Conservation (phyloP, 768 basidiomycete genomes). For the Roridomyces roridus region DNA sequence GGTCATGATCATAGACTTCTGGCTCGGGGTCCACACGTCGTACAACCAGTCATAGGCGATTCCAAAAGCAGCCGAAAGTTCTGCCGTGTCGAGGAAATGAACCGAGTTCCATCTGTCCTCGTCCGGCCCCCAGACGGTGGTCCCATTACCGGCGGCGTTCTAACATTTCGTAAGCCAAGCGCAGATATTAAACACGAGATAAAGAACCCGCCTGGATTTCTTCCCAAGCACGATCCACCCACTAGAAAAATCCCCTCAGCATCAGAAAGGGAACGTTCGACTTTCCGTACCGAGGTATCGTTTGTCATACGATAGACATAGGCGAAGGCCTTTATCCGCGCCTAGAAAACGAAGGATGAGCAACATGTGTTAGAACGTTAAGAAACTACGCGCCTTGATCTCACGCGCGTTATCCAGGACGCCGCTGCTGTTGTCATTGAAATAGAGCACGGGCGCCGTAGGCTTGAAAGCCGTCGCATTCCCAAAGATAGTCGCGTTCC, state of each 20-base stretch:
- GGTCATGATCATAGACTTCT: conserved; percentile 70
- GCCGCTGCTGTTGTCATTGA: conserved; percentile 55
- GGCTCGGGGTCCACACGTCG: conserved; percentile 77
- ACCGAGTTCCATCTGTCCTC: conserved; percentile 80
- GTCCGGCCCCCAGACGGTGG: conserved; percentile 69
- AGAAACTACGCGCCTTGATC: conserved; percentile 86
- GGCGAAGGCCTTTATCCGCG: conserved; percentile 89
- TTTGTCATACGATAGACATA: conserved; percentile 93
- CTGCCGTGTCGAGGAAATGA: conserved; percentile 93
- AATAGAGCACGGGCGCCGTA: conserved; percentile 69
- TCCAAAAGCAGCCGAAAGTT: conserved; percentile 86
- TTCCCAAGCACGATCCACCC: conserved; percentile 83
- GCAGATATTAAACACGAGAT: background rate
- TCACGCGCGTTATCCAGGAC: conserved; percentile 93
- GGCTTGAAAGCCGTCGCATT: conserved; percentile 83
- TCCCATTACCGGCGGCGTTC: conserved; percentile 80
- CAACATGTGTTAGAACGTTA: no score
- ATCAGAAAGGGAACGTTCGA: no score
- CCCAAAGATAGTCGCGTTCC: conserved; percentile 90
- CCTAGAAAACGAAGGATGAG: no score
- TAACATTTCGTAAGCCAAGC: background rate
- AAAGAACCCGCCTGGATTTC: conserved; percentile 77
- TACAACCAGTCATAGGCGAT: conserved; percentile 98
- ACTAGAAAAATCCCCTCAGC: conserved; percentile 39
- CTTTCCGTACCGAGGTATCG: conserved; percentile 69